These are phyloP conservation scores for Colletotrichum sp. DNA, from an alignment of 2,329 filamentous ascomycete species.

Conservation along the genomic window DNA sequence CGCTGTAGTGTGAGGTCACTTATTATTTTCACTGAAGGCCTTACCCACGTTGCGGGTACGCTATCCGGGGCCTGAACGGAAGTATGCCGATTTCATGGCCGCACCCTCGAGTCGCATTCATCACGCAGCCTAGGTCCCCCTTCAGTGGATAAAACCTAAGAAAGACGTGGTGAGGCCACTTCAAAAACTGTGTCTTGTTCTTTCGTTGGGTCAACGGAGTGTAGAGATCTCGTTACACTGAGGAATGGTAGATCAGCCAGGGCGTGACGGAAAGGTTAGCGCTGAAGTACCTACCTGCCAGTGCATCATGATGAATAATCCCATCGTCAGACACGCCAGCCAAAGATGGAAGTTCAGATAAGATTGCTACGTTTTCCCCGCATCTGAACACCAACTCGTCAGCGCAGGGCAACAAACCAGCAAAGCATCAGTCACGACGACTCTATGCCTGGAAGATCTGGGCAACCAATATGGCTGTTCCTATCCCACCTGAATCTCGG, in stretches of 20 bases:
- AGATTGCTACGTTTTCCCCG: background rate
- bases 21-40: too few species aligned
- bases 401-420: background rate
- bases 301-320: background rate
- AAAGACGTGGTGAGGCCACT: too few species aligned
- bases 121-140: too few species aligned
- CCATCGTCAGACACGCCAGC: background rate
- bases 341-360: background rate
- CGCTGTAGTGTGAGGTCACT: too few species aligned
- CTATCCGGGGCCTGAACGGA: too few species aligned
- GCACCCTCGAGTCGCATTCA: too few species aligned
- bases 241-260: fast-evolving
- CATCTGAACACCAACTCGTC: background rate
- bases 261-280: fast-evolving
- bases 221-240: fast-evolving
- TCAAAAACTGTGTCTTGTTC: too few species aligned
- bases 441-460: background rate
- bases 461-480: background rate
- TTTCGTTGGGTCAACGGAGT: background rate
- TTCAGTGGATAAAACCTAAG: too few species aligned
- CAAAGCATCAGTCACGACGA: background rate
- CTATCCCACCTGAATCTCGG: background rate
- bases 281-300: fast-evolving
- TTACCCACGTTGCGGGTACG: too few species aligned
- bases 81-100: too few species aligned